phyloP scores from a whole-genome alignment of 108 stramenopile species.

The Pinguiococcus pyrenoidosus region DNA sequence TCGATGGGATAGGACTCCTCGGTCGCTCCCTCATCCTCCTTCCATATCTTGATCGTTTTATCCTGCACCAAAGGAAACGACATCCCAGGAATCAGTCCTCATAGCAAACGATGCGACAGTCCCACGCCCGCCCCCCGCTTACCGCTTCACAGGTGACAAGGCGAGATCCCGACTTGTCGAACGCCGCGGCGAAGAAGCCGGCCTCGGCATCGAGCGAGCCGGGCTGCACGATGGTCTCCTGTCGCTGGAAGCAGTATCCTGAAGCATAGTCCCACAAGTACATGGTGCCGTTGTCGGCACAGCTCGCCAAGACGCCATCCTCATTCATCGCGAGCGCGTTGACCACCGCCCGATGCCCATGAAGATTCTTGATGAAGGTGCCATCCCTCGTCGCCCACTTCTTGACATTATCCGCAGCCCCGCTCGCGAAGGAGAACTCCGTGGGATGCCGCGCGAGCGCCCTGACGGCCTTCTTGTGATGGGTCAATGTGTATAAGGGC shows the following conservation, averaged over 20 bases:
- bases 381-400: slow-evolving; percentile 90
- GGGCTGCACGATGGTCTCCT: slow-evolving; percentile 75
- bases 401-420: slow-evolving; percentile 84
- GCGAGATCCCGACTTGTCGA: slow-evolving; percentile 92
- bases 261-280: slow-evolving; percentile 95
- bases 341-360: slow-evolving; percentile 81
- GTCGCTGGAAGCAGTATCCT: slow-evolving; percentile 80
- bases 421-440: slow-evolving; percentile 86
- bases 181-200: slow-evolving; percentile 73
- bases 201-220: slow-evolving; percentile 95
- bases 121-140: no score
- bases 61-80: no score
- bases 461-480: slow-evolving; percentile 92
- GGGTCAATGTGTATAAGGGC: slow-evolving; percentile 86
- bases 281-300: slow-evolving; percentile 89
- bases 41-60: slow-evolving; percentile 98
- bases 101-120: no score
- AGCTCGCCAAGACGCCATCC: slow-evolving; percentile 84
- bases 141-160: slow-evolving; percentile 91
- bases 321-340: slow-evolving; percentile 89
- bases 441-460: slow-evolving; percentile 56
- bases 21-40: slow-evolving; percentile 76
- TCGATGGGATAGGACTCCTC: slow-evolving; percentile 87
- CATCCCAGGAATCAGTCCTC: no score
- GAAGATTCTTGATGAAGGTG: slow-evolving; percentile 72